Base-by-base conservation (phyloP, 192 early-diverging fungal genomes). In the Chytriomyces confervae region DNA sequence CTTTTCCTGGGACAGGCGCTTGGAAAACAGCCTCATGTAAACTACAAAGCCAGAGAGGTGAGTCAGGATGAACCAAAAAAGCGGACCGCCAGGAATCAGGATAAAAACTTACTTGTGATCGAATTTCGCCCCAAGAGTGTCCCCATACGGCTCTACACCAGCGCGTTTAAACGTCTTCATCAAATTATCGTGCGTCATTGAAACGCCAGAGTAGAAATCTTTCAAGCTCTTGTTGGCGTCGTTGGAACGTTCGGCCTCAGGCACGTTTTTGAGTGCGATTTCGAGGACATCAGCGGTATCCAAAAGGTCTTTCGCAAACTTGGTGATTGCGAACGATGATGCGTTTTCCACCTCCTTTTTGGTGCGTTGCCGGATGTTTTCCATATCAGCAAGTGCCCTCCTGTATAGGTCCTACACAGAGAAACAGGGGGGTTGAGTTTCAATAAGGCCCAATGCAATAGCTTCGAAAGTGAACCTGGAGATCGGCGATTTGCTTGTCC, bases 251-350 rank as follows among this genome's bases (percentile, higher is more conserved):
- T 88, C 84, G 24, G 89, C 89, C 63, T 91, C 81, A 48, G 97
- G 95, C 1, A 98, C 96, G 46, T 95, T 88, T 69, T 93, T 90
- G 45, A 99, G 84, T 6, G 98, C 97, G 79, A 98, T 86, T 69
- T 84, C 86, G 61, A 99, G 87, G 46, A 97, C 92, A 82, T 99
- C 98, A 18, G 93, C 95, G 1, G 94, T 94, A 46, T 93, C 92
- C 7, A 99, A 82, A 45, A 99, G 84, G 78, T 99, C 97, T 84
- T 96, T 98, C 79, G 96, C 97, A 80, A 99, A 99, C 88, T 97
- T 97, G 85, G 95, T 95, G 78, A 99, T 95, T 1, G 98, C 94
- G 86, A 92, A 99, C 8, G 90, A 84, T 60, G 93, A 89, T 63
- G 92, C 89, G 47, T 90, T 88, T 24, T 92, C 91, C 11, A 96